These are phyloP conservation scores for Anisogramma anomala DNA, from an alignment of 2,329 filamentous ascomycete genomes.

Conservation along the genomic window DNA sequence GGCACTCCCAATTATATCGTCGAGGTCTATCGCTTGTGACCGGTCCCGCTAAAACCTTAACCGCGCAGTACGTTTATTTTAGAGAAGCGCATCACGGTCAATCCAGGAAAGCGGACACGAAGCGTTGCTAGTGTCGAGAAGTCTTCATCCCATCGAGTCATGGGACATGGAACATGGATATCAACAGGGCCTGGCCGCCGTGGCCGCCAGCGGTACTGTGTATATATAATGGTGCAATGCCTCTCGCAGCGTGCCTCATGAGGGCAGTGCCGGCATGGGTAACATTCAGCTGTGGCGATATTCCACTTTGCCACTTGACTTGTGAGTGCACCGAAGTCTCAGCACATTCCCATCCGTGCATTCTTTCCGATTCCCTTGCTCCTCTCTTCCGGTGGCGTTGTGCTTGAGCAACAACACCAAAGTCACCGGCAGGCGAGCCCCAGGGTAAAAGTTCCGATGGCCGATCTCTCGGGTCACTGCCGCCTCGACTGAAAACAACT, in stretches of 20 bases:
- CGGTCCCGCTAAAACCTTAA: background rate
- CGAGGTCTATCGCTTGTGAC: slow-evolving; percentile 1
- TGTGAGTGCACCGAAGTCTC: background rate
- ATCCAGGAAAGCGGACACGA: too few relatives aligned
- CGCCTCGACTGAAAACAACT: background rate
- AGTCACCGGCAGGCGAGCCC: background rate
- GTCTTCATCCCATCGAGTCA: too few relatives aligned
- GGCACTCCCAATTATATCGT: background rate
- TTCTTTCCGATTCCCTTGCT: background rate
- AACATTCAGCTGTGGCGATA: too few relatives aligned
- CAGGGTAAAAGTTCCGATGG: background rate
- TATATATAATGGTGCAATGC: too few relatives aligned
- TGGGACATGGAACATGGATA: too few relatives aligned
- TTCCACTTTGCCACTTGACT: too few relatives aligned
- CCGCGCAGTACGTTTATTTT: too few relatives aligned
- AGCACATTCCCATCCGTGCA: background rate
- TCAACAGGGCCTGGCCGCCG: too few relatives aligned
- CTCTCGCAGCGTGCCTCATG: too few relatives aligned
- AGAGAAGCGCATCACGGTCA: background rate
- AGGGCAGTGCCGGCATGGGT: too few relatives aligned
- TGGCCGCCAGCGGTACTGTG: too few relatives aligned
- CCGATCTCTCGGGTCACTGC: slow-evolving; percentile 3
- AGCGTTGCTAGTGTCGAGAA: too few relatives aligned
- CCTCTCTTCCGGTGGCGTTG: background rate
- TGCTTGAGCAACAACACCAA: background rate